These are phyloP conservation scores for Spirogloea muscicola DNA, from an alignment of 139 green algal species.

Conservation along the genomic window DNA sequence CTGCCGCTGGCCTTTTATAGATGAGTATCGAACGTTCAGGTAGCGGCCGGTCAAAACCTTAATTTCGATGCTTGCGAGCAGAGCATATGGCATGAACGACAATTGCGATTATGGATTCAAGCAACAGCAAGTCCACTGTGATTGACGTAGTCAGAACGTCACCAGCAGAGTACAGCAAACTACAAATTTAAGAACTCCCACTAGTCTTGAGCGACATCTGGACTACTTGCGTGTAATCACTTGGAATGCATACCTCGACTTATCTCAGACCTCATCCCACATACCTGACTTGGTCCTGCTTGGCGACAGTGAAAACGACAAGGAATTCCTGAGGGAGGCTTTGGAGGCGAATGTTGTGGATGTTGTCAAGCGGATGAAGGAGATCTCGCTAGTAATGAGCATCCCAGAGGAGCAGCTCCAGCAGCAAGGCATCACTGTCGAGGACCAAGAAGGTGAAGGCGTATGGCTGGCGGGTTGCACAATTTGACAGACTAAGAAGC, in stretches of 20 bases:
- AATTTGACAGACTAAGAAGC: too few species aligned
- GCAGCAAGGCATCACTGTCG: slow-evolving; percentile 29
- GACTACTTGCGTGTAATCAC: not conserved
- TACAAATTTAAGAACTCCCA: not conserved
- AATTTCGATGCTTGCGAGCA: too few species aligned
- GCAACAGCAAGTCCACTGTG: too few species aligned
- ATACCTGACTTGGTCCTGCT: not conserved
- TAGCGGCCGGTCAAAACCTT: too few species aligned
- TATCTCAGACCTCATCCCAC: too few species aligned
- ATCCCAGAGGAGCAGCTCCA: slow-evolving; percentile 18
- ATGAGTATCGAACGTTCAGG: too few species aligned
- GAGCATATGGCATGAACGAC: too few species aligned
- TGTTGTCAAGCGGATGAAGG: slow-evolving; percentile 49
- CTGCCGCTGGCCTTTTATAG: too few species aligned
- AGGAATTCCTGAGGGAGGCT: slow-evolving; percentile 42
- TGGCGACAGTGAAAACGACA: slow-evolving; percentile 32
- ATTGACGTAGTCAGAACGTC: not conserved
- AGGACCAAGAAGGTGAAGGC: slow-evolving; percentile 19
- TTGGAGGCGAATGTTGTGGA: slow-evolving; percentile 25
- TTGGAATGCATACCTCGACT: not conserved
- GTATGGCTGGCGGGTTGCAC: not conserved
- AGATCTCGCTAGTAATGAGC: slow-evolving; percentile 37
- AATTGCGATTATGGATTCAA: too few species aligned
- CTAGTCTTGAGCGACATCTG: not conserved
- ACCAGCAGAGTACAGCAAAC: too few species aligned